phyloP scores from a whole-genome alignment of 2,329 filamentous ascomycete genomes.

The Verticillium isaacii region DNA sequence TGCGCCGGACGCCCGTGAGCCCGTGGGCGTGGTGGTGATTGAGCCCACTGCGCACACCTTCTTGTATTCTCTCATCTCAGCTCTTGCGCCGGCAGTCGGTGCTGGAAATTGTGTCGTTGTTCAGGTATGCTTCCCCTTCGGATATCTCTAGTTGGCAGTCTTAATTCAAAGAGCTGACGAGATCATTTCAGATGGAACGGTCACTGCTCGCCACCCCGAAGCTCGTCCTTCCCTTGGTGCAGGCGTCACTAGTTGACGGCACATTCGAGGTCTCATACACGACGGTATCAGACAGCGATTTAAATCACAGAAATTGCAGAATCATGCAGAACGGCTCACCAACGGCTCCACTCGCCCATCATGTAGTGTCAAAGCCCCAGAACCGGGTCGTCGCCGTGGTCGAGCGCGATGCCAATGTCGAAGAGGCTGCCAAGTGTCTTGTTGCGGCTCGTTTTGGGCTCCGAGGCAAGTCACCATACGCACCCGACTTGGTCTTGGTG shows the following conservation, averaged over 20 bases:
- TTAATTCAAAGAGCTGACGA: conserved; percentile 7
- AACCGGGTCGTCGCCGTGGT: conserved; percentile 48
- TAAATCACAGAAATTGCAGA: conserved; percentile 7
- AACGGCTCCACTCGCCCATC: background rate
- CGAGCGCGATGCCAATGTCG: conserved; percentile 53
- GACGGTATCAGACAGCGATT: conserved; percentile 19
- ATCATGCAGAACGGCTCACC: conserved; percentile 3
- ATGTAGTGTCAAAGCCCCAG: conserved; percentile 12
- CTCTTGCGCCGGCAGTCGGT: conserved; percentile 19
- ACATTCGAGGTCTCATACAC: conserved; percentile 37
- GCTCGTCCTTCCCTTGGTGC: conserved; percentile 30
- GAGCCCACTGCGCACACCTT: conserved; percentile 17
- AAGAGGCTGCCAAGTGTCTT: conserved; percentile 46
- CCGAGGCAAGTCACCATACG: conserved; percentile 52
- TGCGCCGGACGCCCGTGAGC: conserved; percentile 5
- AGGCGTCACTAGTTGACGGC: conserved; percentile 37
- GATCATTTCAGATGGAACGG: conserved; percentile 28
- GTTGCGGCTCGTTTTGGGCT: conserved; percentile 50
- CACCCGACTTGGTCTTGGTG: conserved; percentile 59
- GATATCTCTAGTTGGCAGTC: background rate
- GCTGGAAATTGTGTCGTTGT: conserved; percentile 22
- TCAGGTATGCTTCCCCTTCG: conserved; percentile 11
- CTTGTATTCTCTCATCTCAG: conserved; percentile 19
- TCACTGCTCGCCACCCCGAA: conserved; percentile 27
- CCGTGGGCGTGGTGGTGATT: conserved; percentile 17